phyloP scores from a whole-genome alignment of 108 stramenopile genomes.

The Stephanodiscus minutulus region DNA sequence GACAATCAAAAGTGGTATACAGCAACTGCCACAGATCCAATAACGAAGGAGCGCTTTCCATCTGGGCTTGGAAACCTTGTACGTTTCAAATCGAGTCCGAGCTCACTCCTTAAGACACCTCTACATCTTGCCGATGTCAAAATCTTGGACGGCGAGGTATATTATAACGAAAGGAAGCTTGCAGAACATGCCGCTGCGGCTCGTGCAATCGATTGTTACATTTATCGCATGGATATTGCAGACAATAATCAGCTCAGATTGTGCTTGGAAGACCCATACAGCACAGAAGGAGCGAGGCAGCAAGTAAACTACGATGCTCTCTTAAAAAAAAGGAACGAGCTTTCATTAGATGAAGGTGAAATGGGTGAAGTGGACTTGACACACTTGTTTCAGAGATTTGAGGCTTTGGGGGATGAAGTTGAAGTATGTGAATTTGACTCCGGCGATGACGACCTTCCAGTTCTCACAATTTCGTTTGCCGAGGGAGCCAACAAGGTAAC shows the following conservation, averaged over 20 bases:
- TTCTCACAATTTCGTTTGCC: neutral
- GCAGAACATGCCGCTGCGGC: slow-evolving; percentile 48
- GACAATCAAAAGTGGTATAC: slow-evolving; percentile 22
- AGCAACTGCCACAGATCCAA: slow-evolving; percentile 24
- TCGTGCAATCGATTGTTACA: slow-evolving; percentile 42
- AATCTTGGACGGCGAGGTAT: slow-evolving; percentile 33
- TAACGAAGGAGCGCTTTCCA: slow-evolving; percentile 27
- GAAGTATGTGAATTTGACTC: neutral
- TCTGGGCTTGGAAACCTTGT: slow-evolving; percentile 25
- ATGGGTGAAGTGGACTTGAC: neutral
- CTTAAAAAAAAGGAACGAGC: neutral
- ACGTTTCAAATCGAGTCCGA: neutral
- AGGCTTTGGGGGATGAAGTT: neutral
- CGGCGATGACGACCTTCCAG: slow-evolving; percentile 13
- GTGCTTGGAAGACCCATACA: slow-evolving; percentile 49
- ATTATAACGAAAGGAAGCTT: slow-evolving; percentile 11
- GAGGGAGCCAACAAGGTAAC: neutral
- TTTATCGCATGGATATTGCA: slow-evolving; percentile 21
- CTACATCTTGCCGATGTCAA: slow-evolving; percentile 19
- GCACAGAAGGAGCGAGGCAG: neutral
- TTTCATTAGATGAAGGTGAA: neutral
- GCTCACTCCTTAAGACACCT: neutral
- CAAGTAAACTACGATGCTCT: slow-evolving; percentile 18
- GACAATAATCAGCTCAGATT: slow-evolving; percentile 1
- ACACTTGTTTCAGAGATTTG: neutral